Base-by-base conservation (phyloP, 495 filamentous ascomycete genomes). In the Staphylotrichum longicolle region DNA sequence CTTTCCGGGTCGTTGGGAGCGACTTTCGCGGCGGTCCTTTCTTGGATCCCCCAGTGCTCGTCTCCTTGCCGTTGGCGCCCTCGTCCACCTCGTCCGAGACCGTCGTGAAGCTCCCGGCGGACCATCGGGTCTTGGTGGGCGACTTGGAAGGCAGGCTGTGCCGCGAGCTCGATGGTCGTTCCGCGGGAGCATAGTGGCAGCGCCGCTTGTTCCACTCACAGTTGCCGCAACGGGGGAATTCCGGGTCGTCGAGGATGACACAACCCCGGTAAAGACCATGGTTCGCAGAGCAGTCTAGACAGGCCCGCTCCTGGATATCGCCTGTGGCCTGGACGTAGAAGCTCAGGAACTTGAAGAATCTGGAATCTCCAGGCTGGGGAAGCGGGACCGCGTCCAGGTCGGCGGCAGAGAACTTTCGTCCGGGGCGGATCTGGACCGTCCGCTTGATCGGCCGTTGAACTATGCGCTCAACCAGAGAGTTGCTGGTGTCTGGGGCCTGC, bases 161-260 rank as follows among this genome's bases (percentile, higher is more conserved):
- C 5, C 63, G 35, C 14, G 63, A 40, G 5, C 27, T 15, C 6
- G 60, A 20, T 32, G n/a, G 60, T 11, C 37, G n/a, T 10, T 49
- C 47, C 42, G 15, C 11, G 12, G 40, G 37, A 35, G 40, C 63
- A 10, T 54, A 59, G n/a, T 62, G 60, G 60, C 73, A 75, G 7
- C 58, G 64, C 20, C 70, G 63, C 15, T 64, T 58, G 50, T 63
- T 68, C 72, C 72, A 74, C 46, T 74, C 70, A 54, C 73, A 75
- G 54, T 74, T 74, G 32, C 68, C 72, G 46, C 73, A 75, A 11
- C 64, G 61, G 2, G 62, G 61, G 45, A 72, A 71, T 7, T 63
- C 61, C n/a, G 53, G 52, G 42, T 56, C 63, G 34, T 50, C 64
- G 12, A 70, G 42, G 7, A 69, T 50, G 8, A 75, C 61, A 34